Percentiles rank a stretch among this genome's conserved stretches.
These are phyloP conservation scores for Yamadazyma triangularis DNA, from an alignment of 1,139 yeast genomes.

Conservation along the genomic window DNA sequence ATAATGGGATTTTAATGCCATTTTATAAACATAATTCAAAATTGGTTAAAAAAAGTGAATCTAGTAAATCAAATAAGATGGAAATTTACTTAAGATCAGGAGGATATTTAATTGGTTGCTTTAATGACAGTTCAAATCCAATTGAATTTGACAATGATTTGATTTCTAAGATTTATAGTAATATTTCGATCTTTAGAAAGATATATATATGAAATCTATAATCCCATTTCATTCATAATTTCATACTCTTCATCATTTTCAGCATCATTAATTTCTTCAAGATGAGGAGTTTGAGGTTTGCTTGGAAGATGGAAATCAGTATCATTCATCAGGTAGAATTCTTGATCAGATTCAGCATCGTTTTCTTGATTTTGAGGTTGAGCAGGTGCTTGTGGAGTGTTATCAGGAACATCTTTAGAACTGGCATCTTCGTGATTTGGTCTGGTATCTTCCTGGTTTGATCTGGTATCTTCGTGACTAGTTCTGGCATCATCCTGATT, in stretches of 20 bases:
- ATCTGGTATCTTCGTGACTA: background rate
- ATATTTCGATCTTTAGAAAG: slow-evolving; percentile 36
- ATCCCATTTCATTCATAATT: slow-evolving; percentile 37
- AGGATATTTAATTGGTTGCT: slow-evolving; percentile 54
- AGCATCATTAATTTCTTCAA: slow-evolving; percentile 2
- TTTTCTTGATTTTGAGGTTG: background rate
- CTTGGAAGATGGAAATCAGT: background rate
- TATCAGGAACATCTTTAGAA: background rate
- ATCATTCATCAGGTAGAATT: background rate
- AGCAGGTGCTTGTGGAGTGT: background rate
- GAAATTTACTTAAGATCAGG: slow-evolving; percentile 51
- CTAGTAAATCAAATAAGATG: slow-evolving; percentile 12
- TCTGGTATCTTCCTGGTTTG: background rate
- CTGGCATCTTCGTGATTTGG: background rate
- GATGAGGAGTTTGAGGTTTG: no score
- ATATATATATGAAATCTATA: slow-evolving; percentile 26
- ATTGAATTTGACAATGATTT: slow-evolving; percentile 34
- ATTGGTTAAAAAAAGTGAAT: slow-evolving; percentile 28
- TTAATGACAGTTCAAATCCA: slow-evolving; percentile 24
- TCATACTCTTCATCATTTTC: slow-evolving; percentile 29
- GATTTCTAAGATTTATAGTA: slow-evolving; percentile 43
- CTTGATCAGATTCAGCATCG: background rate
- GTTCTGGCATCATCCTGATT: background rate
- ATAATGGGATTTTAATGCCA: slow-evolving; percentile 50
- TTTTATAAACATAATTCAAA: slow-evolving; percentile 41